Evolutionary conservation across 257 asterid species (phyloP).

Genomic region (Linderniella brevidens): DNA sequence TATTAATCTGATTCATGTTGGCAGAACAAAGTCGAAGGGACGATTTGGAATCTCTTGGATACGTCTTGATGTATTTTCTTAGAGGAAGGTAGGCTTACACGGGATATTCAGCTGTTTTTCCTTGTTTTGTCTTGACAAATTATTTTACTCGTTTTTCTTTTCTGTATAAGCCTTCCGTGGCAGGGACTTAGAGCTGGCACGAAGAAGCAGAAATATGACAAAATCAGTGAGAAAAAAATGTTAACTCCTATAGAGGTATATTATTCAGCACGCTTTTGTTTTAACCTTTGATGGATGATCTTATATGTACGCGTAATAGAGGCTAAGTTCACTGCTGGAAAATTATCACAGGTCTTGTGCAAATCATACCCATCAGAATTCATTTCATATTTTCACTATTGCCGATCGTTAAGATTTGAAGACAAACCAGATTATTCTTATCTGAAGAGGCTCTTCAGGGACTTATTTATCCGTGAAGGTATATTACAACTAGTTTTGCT

Average conservation of each 20-base stretch:
- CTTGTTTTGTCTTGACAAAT: slow-evolving; percentile 3
- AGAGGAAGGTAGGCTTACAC: slow-evolving; percentile 79
- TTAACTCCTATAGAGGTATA: slow-evolving; percentile 79
- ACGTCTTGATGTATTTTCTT: slow-evolving; percentile 90
- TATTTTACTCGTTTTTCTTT: slow-evolving; percentile 10
- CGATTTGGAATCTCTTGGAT: slow-evolving; percentile 96
- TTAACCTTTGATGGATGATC: slow-evolving; percentile 8
- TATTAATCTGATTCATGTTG: neutral
- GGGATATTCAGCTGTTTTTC: neutral
- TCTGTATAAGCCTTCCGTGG: slow-evolving; percentile 74
- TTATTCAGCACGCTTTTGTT: neutral
- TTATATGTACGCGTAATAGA: neutral
- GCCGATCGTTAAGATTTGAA: slow-evolving; percentile 81
- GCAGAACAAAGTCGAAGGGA: slow-evolving; percentile 97
- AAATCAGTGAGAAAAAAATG: slow-evolving; percentile 93
- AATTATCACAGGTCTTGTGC: slow-evolving; percentile 56
- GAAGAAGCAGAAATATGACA: slow-evolving; percentile 93
- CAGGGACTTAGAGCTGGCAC: slow-evolving; percentile 95
- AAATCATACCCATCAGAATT: slow-evolving; percentile 82
- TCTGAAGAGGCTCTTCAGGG: slow-evolving; percentile 85
- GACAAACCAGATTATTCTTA: slow-evolving; percentile 90
- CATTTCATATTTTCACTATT: slow-evolving; percentile 81
- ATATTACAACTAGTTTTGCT: slow-evolving; percentile 4
- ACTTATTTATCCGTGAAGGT: slow-evolving; percentile 94
- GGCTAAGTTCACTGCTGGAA: slow-evolving; percentile 8